phyloP scores from a whole-genome alignment of 805 yeast genomes.

The Nakazawaea laoshanensis region DNA sequence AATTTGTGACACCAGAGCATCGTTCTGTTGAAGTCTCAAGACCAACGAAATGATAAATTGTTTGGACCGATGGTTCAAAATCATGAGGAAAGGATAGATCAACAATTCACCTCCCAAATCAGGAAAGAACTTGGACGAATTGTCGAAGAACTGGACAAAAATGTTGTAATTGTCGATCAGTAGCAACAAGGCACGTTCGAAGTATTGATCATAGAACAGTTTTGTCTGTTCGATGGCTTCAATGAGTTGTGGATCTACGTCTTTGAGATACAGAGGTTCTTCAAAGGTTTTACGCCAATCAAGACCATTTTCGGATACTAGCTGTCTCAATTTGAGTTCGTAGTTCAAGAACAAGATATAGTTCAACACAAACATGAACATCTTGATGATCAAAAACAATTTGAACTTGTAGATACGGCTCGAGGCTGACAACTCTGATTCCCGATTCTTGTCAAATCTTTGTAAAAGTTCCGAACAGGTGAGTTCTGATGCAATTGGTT shows the following conservation, averaged over 20 bases:
- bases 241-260: slow-evolving; percentile 19
- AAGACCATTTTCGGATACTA: slow-evolving; percentile 18
- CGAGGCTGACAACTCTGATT: slow-evolving; percentile 7
- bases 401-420: slow-evolving; percentile 22
- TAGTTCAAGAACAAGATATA: slow-evolving; percentile 33
- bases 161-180: slow-evolving; percentile 29
- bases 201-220: slow-evolving; percentile 22
- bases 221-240: slow-evolving; percentile 23
- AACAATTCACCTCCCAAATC: slow-evolving; percentile 36
- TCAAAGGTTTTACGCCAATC: slow-evolving; percentile 21
- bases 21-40: slow-evolving; percentile 32
- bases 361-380: slow-evolving; percentile 40
- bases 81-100: slow-evolving; percentile 39
- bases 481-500: not conserved
- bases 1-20: slow-evolving; percentile 24
- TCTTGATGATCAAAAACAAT: slow-evolving; percentile 28
- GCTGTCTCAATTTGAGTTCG: slow-evolving; percentile 23
- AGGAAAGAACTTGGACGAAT: slow-evolving; percentile 18
- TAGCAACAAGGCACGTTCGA: slow-evolving; percentile 24
- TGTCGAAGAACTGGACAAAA: slow-evolving; percentile 22
- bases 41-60: slow-evolving; percentile 51
- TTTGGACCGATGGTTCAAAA: slow-evolving; percentile 47
- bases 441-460: slow-evolving; percentile 14
- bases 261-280: slow-evolving; percentile 3
- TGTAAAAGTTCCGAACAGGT: slow-evolving; percentile 13